A percentile compares a stretch with the other conserved stretches of the same genome.
These are phyloP conservation scores for Penicillium sp. DNA, from an alignment of 2,329 filamentous ascomycete species.

Conservation along the genomic window DNA sequence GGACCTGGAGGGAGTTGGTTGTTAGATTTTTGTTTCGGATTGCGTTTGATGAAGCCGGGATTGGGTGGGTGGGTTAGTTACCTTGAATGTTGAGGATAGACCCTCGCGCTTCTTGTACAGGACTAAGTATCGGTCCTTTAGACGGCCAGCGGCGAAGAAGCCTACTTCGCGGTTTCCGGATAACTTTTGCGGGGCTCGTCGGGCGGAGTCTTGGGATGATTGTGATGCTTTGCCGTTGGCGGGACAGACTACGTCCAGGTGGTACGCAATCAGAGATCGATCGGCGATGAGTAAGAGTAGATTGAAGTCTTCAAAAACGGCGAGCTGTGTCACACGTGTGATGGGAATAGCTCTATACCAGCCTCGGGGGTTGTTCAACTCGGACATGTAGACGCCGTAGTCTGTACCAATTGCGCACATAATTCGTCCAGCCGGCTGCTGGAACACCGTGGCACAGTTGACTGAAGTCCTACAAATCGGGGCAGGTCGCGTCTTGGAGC, in stretches of 20 bases:
- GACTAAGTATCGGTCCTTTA: slow-evolving; percentile 93
- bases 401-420: slow-evolving; percentile 95
- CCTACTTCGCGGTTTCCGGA: slow-evolving; percentile 84
- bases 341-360: slow-evolving; percentile 83
- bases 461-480: slow-evolving; percentile 82
- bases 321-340: slow-evolving; percentile 79
- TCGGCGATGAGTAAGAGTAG: slow-evolving; percentile 89
- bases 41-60: no score
- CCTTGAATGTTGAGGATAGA: slow-evolving; percentile 85
- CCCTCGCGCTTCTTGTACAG: slow-evolving; percentile 97
- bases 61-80: slow-evolving; percentile 28
- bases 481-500: slow-evolving; percentile 60
- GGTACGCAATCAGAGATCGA: slow-evolving; percentile 86
- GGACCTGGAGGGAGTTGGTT: slow-evolving; percentile 62
- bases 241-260: slow-evolving; percentile 75
- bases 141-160: slow-evolving; percentile 91
- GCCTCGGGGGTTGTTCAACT: slow-evolving; percentile 81
- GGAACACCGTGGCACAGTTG: slow-evolving; percentile 90
- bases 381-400: slow-evolving; percentile 85
- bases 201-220: slow-evolving; percentile 63
- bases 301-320: slow-evolving; percentile 92
- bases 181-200: slow-evolving; percentile 86
- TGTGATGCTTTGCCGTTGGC: slow-evolving; percentile 45
- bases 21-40: background rate
- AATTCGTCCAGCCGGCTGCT: slow-evolving; percentile 70